phyloP scores from a whole-genome alignment of 1,284 basidiomycete genomes.

The Trichosporon sp. region DNA sequence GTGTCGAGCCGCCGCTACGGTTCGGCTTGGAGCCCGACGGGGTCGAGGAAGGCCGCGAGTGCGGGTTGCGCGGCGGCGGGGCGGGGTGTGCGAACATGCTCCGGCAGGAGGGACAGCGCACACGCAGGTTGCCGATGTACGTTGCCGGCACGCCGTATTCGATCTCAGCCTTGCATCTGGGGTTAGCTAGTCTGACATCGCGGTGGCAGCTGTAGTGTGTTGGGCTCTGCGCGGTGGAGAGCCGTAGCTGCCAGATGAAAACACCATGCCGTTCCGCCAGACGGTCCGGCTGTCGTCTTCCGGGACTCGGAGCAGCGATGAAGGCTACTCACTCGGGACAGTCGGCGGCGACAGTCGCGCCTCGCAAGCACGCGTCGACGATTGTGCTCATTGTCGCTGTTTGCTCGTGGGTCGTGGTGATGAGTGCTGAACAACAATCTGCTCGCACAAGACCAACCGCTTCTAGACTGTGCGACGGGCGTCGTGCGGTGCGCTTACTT shows the following conservation, averaged over 20 bases:
- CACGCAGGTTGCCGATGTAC: slow-evolving; percentile 65
- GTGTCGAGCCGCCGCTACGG: slow-evolving; percentile 19
- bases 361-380: slow-evolving; percentile 53
- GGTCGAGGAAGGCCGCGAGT: not conserved
- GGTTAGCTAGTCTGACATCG: not conserved
- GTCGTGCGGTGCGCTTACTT: not conserved
- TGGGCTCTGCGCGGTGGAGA: too few species aligned
- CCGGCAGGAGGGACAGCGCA: slow-evolving; percentile 68
- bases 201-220: too few species aligned
- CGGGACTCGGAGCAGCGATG: too few species aligned
- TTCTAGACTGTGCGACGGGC: too few species aligned
- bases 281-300: too few species aligned
- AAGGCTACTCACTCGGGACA: slow-evolving; percentile 49
- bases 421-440: not conserved
- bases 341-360: slow-evolving; percentile 49
- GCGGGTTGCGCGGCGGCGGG: slow-evolving; percentile 33
- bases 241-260: too few species aligned
- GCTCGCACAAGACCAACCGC: too few species aligned
- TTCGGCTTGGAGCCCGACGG: slow-evolving; percentile 14
- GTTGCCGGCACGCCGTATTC: slow-evolving; percentile 76
- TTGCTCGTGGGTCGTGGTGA: not conserved
- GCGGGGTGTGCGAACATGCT: slow-evolving; percentile 45
- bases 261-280: too few species aligned
- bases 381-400: slow-evolving; percentile 51
- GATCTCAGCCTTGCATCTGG: slow-evolving; percentile 64